Base-by-base conservation (phyloP, 1,284 basidiomycete species). In the Singerocomus rubriflavus region DNA sequence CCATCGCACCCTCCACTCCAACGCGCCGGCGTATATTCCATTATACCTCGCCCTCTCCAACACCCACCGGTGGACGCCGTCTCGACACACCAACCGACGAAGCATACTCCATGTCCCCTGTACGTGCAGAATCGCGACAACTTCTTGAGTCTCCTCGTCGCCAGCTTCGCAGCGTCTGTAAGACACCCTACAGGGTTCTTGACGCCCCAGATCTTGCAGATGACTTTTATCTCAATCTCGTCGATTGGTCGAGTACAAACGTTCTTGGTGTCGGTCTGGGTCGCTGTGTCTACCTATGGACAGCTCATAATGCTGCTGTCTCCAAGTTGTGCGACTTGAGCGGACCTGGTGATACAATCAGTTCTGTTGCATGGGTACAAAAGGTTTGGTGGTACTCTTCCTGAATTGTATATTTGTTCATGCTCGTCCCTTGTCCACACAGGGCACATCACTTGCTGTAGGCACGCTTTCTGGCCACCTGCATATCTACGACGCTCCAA, bases 181-280 rank as follows among this genome's bases (percentile, higher is more conserved):
- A 96, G 67, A 97, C 96, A 0, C 97, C 97, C 0, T 99, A 96
- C 75, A 88, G 98, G 57, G 96, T 99, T 0, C 81, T 99, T 21
- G 96, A 99, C 66, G 97, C 97, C 1, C 97, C 96, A 0, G 95
- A 98, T 56, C 82, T 99, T 6, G 90, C 91, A 56, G 96, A 99
- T 68, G 97, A 99, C 67, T 99, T 98, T 70, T 99, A 99, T 64
- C 85, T 99, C 56, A 99, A 99, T 63, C 79, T 99, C 14, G 94
- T 99, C 14, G 96, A 98, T 57, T 99, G 97, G 96, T 93, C 90
- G 2, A 88, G 85, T 46, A 94, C 91, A 8, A 98, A 99, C 65
- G 84, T 98, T 0, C 82, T 99, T 0, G 94, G 91, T 11, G 97
- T 99, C 3, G 97, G 95, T 1, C 78, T 99, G 4, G 92, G 90